Base-by-base conservation (phyloP, 2,329 filamentous ascomycete species). In the Parastagonospora nodorum region DNA sequence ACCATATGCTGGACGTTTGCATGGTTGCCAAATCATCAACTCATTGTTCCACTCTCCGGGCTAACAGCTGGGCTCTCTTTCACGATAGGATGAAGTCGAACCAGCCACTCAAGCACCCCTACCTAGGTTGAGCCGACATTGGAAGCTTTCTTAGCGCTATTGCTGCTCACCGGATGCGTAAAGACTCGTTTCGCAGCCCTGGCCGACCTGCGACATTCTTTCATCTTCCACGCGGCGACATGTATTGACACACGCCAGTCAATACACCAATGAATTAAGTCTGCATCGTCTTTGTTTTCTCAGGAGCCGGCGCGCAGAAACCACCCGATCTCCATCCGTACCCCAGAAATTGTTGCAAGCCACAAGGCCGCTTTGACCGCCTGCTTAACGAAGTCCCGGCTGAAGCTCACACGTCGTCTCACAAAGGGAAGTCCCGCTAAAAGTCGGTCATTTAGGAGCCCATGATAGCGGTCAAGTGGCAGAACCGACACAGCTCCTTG, bases 231-330 rank as follows among this genome's bases (percentile, higher is more conserved):
- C 16, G 16, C 32, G 41, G 39, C 36, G 10, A 29, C 7, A 45
- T 33, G 14, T 32, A 37, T 39, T 39, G 42, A 49, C 42, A 40
- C 47, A 37, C 39, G 8, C 32, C 24, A 32, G 35, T n/a, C 48
- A 37, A 44, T 54, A 43, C 45, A 24, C 31, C 42, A 41, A 44
- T 45, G 39, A 38, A 51, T 54, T 39, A 42, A 47, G 41, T 45
- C 44, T 55, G 49, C 51, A 51, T 41, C 28, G 8, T 44, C 8
- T 45, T 54, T 51, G 46, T 52, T 51, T 51, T 49, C 50, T 52
- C 45, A 46, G 48, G 10, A 43, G 28, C 45, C 43, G 44, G 50
- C 41, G 38, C 46, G 41, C 50, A 44, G 48, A 48, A 35, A 12
- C 19, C 40, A 42, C n/a, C 27, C 39, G 39, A 45, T 30, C 19